Base-by-base conservation (phyloP, 2,329 filamentous ascomycete genomes). In the Zymoseptoria crescenta region DNA sequence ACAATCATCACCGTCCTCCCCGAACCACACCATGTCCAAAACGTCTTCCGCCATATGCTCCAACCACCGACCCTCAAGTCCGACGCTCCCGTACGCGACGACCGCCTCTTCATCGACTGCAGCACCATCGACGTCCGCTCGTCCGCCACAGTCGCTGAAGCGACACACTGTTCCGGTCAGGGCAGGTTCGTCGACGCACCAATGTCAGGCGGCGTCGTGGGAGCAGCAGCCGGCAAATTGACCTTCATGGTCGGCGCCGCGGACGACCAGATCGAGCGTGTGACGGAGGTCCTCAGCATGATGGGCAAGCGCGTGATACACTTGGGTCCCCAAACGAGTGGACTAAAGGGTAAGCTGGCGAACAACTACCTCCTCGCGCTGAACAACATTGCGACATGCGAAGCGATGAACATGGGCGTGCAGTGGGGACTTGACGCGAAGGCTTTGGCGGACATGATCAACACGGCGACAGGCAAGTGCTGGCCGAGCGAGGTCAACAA, bases 401-500 rank as follows among this genome's bases (percentile, higher is more conserved):
- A 87, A 69, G 84, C 83, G 6, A 86, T 87, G 83, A 85, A 84
- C 61, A 79, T 87, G 70, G 84, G 83, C 4, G 78, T 86, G 45
- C 76, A 79, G 54, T 86, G 82, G 81, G 84, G 84, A 1, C 76
- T 87, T 8, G 80, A 87, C 58, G 79, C 83, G 0, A 83, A 82
- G 60, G 86, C 85, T 7, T 81, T 99, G 1, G 88, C 90, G 0
- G 85, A 87, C 55, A 85, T 99, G 74, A 90, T 99, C 77, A 97
- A 96, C 72, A 88, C 88, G 3, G 94, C 90, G 67, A 96, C 93
- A 0, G 94, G 94, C n/a, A 84, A 82, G 65, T 97, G 92, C 80
- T 99, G 94, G 94, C 91, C 93, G 1, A 94, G 87, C 68, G 92
- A 96, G 76, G 80, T 96, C 62, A 99, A 99, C 76, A 97, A 97